Conservation (phyloP, 495 filamentous ascomycete genomes). For the Diplogelasinospora grovesii region DNA sequence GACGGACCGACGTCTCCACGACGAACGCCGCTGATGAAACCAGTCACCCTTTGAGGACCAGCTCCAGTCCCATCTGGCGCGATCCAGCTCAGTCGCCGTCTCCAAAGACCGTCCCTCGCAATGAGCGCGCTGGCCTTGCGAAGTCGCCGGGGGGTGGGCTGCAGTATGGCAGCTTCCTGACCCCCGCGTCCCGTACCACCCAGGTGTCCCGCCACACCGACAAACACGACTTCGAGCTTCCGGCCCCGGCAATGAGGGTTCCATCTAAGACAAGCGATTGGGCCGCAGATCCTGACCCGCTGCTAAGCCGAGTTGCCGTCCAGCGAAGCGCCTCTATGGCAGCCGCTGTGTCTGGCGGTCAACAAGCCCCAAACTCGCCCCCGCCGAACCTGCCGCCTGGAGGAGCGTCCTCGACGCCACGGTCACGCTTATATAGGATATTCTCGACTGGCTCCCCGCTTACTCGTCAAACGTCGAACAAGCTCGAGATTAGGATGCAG, state of each 20-base stretch:
- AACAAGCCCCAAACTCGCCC: constrained; percentile 4
- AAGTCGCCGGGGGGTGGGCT: constrained; percentile 22
- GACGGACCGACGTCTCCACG: constrained; percentile 1
- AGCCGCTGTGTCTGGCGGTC: constrained; percentile 6
- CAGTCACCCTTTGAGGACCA: constrained; percentile 15
- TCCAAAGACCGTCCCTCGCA: neutral
- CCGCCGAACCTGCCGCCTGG: constrained; percentile 8
- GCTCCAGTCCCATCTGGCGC: constrained; percentile 21
- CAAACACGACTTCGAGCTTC: constrained; percentile 51
- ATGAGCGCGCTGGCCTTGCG: constrained; percentile 31
- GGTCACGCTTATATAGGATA: constrained; percentile 16
- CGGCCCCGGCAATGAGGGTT: constrained; percentile 63
- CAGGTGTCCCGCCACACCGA: constrained; percentile 50
- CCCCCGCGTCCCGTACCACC: constrained; percentile 52
- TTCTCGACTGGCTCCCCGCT: constrained; percentile 20
- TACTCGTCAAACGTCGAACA: constrained; percentile 14
- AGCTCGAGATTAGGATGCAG: constrained; percentile 25
- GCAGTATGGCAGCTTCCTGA: constrained; percentile 71
- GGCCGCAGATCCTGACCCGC: constrained; percentile 4
- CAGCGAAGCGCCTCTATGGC: constrained; percentile 22
- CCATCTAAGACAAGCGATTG: constrained; percentile 36
- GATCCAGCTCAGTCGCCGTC: constrained; percentile 1
- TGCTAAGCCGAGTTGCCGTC: constrained; percentile 6
- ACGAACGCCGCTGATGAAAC: neutral
- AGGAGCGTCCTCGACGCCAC: neutral